Conservation (phyloP, 768 basidiomycete species). For the Tephrocybe rancida region DNA sequence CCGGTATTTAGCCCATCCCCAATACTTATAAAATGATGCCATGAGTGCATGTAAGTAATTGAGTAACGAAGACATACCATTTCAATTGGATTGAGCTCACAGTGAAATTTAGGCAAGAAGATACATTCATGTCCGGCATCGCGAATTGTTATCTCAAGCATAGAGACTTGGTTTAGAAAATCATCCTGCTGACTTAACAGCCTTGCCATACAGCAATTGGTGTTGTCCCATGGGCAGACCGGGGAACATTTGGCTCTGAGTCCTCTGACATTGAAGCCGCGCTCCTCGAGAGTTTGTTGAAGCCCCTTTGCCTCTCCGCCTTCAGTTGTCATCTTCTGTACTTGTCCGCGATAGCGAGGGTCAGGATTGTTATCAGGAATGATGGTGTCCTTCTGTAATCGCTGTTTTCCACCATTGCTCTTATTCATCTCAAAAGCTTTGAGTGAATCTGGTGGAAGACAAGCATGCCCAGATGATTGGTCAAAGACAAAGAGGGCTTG, state of each 20-base stretch:
- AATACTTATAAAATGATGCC: conserved; percentile 19
- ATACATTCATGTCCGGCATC: conserved; percentile 35
- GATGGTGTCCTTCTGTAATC: conserved; percentile 31
- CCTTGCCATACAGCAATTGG: conserved; percentile 35
- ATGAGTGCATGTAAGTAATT: neutral
- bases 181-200: conserved; percentile 42
- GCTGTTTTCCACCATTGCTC: conserved; percentile 39
- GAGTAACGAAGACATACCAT: conserved; percentile 25
- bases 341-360: conserved; percentile 21
- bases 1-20: conserved; percentile 35
- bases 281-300: conserved; percentile 36
- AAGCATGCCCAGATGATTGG: conserved; percentile 43
- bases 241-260: conserved; percentile 38
- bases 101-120: conserved; percentile 48
- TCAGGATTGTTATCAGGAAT: conserved; percentile 34
- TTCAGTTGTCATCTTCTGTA: conserved; percentile 36
- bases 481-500: conserved; percentile 33
- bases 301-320: conserved; percentile 37
- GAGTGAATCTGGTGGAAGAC: conserved; percentile 38
- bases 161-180: conserved; percentile 36
- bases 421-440: conserved; percentile 46
- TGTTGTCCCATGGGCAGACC: conserved; percentile 29
- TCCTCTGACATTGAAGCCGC: conserved; percentile 35
- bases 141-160: conserved; percentile 32
- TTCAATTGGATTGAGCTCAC: conserved; percentile 50